Percentiles rank a stretch among this genome's conserved stretches.
Conservation (phyloP, 768 basidiomycete genomes). For the Termitomyces sp. region DNA sequence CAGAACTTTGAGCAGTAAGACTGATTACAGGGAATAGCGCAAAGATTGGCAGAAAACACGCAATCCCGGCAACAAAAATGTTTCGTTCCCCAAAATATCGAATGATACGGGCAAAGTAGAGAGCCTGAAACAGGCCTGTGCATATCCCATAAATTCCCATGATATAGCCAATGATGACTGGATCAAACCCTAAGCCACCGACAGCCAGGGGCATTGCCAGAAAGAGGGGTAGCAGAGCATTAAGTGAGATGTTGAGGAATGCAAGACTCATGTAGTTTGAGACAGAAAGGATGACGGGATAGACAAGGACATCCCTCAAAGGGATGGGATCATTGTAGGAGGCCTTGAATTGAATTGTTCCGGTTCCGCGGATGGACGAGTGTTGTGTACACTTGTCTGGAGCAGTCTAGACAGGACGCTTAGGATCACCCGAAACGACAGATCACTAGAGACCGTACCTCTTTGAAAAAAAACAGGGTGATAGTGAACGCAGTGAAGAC, state of each 20-base stretch:
- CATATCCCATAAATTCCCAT: constrained; percentile 35
- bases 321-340: constrained; percentile 27
- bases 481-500: constrained; percentile 29
- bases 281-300: constrained; percentile 60
- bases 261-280: constrained; percentile 66
- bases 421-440: neutral
- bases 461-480: constrained; percentile 34
- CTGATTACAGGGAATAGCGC: constrained; percentile 42
- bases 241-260: constrained; percentile 50
- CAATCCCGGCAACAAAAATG: constrained; percentile 33
- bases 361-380: neutral
- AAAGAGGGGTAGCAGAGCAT: constrained; percentile 62
- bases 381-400: constrained; percentile 6
- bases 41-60: constrained; percentile 31
- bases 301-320: constrained; percentile 38
- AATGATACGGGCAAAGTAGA: constrained; percentile 36
- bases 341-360: neutral
- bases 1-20: constrained; percentile 27
- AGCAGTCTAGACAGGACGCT: constrained; percentile 20
- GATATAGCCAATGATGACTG: constrained; percentile 61
- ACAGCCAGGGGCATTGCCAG: constrained; percentile 60
- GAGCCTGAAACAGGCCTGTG: constrained; percentile 34
- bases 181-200: constrained; percentile 61
- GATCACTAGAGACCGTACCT: constrained; percentile 24
- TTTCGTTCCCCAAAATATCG: constrained; percentile 35